A percentile compares a stretch with the other conserved stretches of the same genome.
Conservation (phyloP, 148 eudicot genomes). For the Rhododendron ferrugineum region DNA sequence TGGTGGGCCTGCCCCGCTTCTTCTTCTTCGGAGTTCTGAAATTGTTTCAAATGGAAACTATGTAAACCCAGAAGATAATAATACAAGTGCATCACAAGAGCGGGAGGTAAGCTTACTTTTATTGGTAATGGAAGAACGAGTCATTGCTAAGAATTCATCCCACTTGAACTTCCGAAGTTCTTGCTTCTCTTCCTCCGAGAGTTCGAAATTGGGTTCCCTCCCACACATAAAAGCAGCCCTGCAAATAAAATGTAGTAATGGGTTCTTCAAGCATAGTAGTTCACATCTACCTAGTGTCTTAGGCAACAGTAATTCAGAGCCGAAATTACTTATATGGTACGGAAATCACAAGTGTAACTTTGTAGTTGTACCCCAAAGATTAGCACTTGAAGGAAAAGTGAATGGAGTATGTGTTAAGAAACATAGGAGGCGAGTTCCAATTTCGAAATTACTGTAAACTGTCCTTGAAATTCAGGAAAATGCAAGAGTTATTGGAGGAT, state of each 20-base stretch:
- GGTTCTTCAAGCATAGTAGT: background rate
- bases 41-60: background rate
- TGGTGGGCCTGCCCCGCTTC: slow-evolving; percentile 19
- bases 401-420: background rate
- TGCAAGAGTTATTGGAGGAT: background rate
- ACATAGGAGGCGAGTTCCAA: background rate
- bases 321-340: background rate
- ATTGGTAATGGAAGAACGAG: slow-evolving; percentile 59
- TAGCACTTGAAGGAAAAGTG: background rate
- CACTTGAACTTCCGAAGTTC: slow-evolving; percentile 62
- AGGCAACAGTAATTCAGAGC: background rate
- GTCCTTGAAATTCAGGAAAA: background rate
- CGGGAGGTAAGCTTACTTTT: slow-evolving; percentile 51
- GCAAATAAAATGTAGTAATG: background rate
- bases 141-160: slow-evolving; percentile 72
- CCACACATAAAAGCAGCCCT: slow-evolving; percentile 98
- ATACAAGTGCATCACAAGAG: background rate
- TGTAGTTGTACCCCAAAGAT: background rate
- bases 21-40: slow-evolving; percentile 43
- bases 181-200: slow-evolving; percentile 69
- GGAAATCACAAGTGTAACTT: background rate
- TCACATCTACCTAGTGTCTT: background rate
- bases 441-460: background rate
- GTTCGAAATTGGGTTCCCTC: slow-evolving; percentile 77
- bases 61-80: background rate